phyloP scores from a whole-genome alignment of 805 yeast genomes.

The Candida ponderosae region DNA sequence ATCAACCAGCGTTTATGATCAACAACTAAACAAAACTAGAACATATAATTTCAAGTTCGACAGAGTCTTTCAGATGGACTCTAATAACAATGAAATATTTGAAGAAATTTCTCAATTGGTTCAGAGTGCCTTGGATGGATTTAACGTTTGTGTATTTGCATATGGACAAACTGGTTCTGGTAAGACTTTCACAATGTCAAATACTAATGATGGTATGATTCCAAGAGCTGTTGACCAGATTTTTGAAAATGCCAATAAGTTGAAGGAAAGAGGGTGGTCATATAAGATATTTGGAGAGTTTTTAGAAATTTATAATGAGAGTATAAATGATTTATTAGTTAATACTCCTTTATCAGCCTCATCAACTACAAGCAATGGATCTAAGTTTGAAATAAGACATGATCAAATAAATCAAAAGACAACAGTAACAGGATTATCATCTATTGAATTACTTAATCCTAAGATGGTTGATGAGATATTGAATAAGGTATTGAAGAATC shows the following conservation, averaged over 20 bases:
- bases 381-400: slow-evolving; percentile 65
- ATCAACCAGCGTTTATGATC: slow-evolving; percentile 2
- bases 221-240: slow-evolving; percentile 69
- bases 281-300: slow-evolving; percentile 65
- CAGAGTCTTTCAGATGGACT: slow-evolving; percentile 52
- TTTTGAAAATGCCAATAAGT: slow-evolving; percentile 43
- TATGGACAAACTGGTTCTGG: slow-evolving; percentile 98
- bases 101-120: slow-evolving; percentile 81
- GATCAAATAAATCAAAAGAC: slow-evolving; percentile 49
- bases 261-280: slow-evolving; percentile 53
- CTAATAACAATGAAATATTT: slow-evolving; percentile 59
- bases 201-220: slow-evolving; percentile 66
- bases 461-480: slow-evolving; percentile 44
- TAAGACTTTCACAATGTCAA: slow-evolving; percentile 86
- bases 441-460: slow-evolving; percentile 36
- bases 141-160: slow-evolving; percentile 88
- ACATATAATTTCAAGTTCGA: slow-evolving; percentile 59
- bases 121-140: slow-evolving; percentile 83
- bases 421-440: slow-evolving; percentile 49
- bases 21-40: slow-evolving; percentile 8
- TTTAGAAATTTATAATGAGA: slow-evolving; percentile 85
- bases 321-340: slow-evolving; percentile 57
- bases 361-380: slow-evolving; percentile 7
- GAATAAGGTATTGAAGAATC: slow-evolving; percentile 44
- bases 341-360: neutral